A percentile compares a stretch with the other conserved stretches of the same genome.
Evolutionary conservation across 352 stramenopile genomes (phyloP).

Genomic region (Globisporangium apiculatum): DNA sequence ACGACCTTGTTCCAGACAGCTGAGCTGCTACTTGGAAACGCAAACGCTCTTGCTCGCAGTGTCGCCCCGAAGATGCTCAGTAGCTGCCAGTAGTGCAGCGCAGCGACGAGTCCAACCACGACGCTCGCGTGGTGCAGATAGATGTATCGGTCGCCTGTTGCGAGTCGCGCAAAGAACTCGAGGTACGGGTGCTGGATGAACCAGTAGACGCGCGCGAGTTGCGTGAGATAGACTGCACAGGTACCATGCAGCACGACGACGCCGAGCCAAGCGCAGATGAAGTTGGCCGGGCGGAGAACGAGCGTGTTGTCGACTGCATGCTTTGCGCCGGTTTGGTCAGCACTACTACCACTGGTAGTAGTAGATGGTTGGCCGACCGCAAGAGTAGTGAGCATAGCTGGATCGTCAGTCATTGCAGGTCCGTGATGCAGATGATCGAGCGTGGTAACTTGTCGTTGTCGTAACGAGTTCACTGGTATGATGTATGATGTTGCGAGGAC

Average conservation of each 20-base stretch:
- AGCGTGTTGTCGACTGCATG: background rate
- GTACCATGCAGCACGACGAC: constrained; percentile 1
- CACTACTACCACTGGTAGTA: no score
- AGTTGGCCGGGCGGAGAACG: background rate
- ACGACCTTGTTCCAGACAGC: background rate
- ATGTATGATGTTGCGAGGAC: no score
- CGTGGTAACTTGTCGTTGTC: no score
- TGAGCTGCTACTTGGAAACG: constrained; percentile 1
- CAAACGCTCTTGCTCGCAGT: background rate
- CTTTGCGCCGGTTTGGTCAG: no score
- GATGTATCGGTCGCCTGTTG: background rate
- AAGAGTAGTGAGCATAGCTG: no score
- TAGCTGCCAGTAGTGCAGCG: constrained; percentile 7
- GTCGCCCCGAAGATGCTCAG: background rate
- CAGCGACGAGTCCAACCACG: background rate
- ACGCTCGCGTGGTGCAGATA: background rate
- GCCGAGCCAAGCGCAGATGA: constrained; percentile 1
- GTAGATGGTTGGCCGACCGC: no score
- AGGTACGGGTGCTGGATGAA: constrained; percentile 5
- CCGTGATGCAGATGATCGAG: no score
- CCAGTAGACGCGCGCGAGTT: background rate
- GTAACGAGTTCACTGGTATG: no score
- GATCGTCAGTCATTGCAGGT: no score
- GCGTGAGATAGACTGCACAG: constrained; percentile 3
- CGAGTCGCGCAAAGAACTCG: constrained; percentile 1